Percentiles rank a stretch among this genome's conserved stretches.
Conservation (phyloP, 495 filamentous ascomycete species). For the Astrothelium subdiscretum region DNA sequence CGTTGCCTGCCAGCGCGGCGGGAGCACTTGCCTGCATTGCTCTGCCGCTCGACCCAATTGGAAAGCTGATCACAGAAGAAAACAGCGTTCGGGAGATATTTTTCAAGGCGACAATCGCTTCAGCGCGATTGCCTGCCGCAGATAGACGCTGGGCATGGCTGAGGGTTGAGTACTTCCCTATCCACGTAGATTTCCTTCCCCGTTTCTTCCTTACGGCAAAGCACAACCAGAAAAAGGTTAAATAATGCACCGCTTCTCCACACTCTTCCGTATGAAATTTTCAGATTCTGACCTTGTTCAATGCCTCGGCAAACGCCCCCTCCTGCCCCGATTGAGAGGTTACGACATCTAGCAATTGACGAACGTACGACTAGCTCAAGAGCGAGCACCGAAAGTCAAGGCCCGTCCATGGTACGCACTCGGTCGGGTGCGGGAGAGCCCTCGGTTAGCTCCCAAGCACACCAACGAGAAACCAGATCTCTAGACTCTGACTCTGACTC, state of each 20-base stretch:
- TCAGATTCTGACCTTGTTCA: neutral
- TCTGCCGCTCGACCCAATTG: neutral
- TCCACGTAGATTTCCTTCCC: neutral
- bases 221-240: neutral
- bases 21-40: neutral
- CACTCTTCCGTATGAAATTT: neutral
- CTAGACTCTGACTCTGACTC: neutral
- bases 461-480: neutral
- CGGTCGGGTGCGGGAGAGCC: neutral
- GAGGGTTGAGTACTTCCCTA: neutral
- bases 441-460: neutral
- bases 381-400: neutral
- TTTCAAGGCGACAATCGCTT: neutral
- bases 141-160: neutral
- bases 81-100: neutral
- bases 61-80: neutral
- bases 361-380: neutral
- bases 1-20: neutral
- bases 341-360: neutral
- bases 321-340: neutral
- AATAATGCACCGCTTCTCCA: neutral
- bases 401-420: neutral
- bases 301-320: neutral
- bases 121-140: neutral
- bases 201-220: neutral